Conservation (phyloP, 108 stramenopile genomes). For the Chaetoceros muelleri region DNA sequence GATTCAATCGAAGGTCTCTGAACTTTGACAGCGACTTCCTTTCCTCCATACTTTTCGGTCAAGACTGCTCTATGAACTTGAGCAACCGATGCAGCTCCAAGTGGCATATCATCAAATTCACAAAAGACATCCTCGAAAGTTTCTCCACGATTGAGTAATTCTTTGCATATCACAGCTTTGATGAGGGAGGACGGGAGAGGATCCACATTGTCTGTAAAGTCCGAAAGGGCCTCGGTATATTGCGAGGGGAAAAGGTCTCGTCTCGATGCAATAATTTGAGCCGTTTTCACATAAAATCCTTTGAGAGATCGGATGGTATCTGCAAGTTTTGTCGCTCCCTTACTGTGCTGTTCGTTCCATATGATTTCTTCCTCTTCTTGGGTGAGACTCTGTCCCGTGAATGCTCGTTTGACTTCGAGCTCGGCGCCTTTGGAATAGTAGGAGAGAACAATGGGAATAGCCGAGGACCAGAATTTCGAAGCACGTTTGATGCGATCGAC, state of each 20-base stretch:
- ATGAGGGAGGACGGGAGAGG: constrained; percentile 71
- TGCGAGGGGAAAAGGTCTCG: constrained; percentile 85
- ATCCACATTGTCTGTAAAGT: constrained; percentile 84
- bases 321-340: constrained; percentile 62
- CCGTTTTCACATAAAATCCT: constrained; percentile 96
- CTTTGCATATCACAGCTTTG: constrained; percentile 54
- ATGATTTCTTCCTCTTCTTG: constrained; percentile 50
- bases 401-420: constrained; percentile 43
- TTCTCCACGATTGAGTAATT: constrained; percentile 50
- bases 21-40: constrained; percentile 92
- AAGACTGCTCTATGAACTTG: constrained; percentile 90
- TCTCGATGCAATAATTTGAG: constrained; percentile 76
- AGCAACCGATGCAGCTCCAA: constrained; percentile 76
- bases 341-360: constrained; percentile 58
- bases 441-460: constrained; percentile 63
- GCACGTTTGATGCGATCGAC: constrained; percentile 61
- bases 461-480: constrained; percentile 67
- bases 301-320: constrained; percentile 76
- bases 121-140: constrained; percentile 71
- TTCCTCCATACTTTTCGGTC: constrained; percentile 61
- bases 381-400: constrained; percentile 36
- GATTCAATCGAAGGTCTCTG: constrained; percentile 87
- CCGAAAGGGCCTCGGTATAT: constrained; percentile 73
- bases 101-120: constrained; percentile 80
- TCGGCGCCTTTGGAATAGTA: constrained; percentile 62